These are phyloP conservation scores for Fusarium sp. DNA, from an alignment of 2,329 filamentous ascomycete species.

Conservation along the genomic window DNA sequence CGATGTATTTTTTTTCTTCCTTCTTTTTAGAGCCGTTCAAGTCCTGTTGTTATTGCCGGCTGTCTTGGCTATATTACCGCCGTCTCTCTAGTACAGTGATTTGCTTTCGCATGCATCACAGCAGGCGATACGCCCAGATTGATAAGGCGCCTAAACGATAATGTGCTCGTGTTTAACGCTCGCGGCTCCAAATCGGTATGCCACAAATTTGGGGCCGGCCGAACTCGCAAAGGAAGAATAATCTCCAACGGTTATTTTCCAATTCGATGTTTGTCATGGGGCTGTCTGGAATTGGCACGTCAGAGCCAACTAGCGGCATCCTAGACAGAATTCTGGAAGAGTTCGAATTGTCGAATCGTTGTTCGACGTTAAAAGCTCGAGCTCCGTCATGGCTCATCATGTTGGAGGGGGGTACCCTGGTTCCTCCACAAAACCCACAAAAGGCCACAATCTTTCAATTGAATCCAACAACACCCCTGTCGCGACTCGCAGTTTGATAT, in stretches of 20 bases:
- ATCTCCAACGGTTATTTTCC: conserved; percentile 26
- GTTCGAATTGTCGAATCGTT: conserved; percentile 49
- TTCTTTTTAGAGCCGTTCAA: background rate
- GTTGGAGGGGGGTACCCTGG: conserved; percentile 32
- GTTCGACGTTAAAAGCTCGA: conserved; percentile 32
- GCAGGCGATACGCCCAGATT: conserved; percentile 36
- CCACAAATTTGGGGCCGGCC: conserved; percentile 3
- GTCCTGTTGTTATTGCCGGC: background rate
- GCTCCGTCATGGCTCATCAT: conserved; percentile 37
- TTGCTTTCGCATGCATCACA: conserved; percentile 13
- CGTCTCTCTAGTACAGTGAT: background rate
- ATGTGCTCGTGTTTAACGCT: conserved; percentile 15
- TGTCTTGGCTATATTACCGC: conserved; percentile 11
- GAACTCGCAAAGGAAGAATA: conserved; percentile 17
- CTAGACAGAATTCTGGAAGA: conserved; percentile 46
- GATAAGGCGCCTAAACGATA: background rate
- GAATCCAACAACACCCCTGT: conserved; percentile 26
- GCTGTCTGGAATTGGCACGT: conserved; percentile 41
- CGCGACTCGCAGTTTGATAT: conserved; percentile 26
- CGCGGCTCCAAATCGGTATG: conserved; percentile 29
- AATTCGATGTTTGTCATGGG: conserved; percentile 44
- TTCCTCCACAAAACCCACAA: conserved; percentile 39
- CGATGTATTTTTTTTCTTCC: background rate
- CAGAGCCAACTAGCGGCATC: conserved; percentile 42
- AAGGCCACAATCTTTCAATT: conserved; percentile 33